Conservation (phyloP, 2,329 filamentous ascomycete genomes). For the Calonectria pauciramosa region DNA sequence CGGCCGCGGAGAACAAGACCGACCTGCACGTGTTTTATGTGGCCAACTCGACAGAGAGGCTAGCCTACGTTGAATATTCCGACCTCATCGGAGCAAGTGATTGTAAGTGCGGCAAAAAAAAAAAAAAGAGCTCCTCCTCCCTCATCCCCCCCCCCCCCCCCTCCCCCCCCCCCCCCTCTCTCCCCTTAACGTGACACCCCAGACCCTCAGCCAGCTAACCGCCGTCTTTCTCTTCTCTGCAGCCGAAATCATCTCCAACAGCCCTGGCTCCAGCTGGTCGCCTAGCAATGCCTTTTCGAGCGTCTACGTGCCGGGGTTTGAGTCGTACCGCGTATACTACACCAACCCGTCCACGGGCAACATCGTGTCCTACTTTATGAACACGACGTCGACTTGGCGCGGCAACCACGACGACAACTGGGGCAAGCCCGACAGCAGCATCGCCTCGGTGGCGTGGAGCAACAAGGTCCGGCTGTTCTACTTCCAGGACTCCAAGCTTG, state of each 20-base stretch:
- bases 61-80: slow-evolving; percentile 25
- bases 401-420: slow-evolving; percentile 16
- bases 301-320: slow-evolving; percentile 24
- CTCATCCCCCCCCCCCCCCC: not conserved
- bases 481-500: slow-evolving; percentile 28
- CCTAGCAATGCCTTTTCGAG: slow-evolving; percentile 25
- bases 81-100: slow-evolving; percentile 16
- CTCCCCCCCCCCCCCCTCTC: not conserved
- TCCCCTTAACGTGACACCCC: not conserved
- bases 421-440: slow-evolving; percentile 31
- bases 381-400: slow-evolving; percentile 3
- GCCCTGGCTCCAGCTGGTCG: slow-evolving; percentile 29
- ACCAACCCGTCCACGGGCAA: slow-evolving; percentile 25
- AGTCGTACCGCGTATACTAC: slow-evolving; percentile 35
- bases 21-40: slow-evolving; percentile 34
- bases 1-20: slow-evolving; percentile 19
- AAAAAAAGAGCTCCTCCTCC: too few species aligned
- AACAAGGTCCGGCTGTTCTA: slow-evolving; percentile 34
- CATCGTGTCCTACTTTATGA: slow-evolving; percentile 31
- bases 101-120: slow-evolving; percentile 5
- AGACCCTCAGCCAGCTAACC: not conserved
- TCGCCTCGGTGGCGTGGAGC: slow-evolving; percentile 32
- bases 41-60: slow-evolving; percentile 16
- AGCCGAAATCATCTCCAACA: slow-evolving; percentile 26
- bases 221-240: not conserved